A percentile compares a stretch with the other conserved stretches of the same genome.
Evolutionary conservation across 495 filamentous ascomycete genomes (phyloP).

Genomic region (Hypoxylon fuscum): DNA sequence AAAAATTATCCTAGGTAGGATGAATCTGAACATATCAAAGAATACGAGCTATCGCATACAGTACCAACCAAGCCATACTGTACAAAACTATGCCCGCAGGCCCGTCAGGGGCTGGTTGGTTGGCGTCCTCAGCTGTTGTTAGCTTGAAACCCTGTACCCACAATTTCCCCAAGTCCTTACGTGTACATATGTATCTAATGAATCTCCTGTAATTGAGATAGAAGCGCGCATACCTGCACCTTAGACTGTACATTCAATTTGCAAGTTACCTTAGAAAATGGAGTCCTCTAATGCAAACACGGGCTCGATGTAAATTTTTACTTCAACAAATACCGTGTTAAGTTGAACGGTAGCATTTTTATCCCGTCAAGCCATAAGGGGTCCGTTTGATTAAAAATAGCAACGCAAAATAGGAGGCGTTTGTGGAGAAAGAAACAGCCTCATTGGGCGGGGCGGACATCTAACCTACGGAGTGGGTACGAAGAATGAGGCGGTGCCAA

Average conservation of each 20-base stretch:
- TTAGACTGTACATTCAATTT: neutral
- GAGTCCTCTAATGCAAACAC: neutral
- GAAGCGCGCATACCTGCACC: neutral
- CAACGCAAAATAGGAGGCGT: conserved; percentile 26
- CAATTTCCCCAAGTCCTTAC: conserved; percentile 25
- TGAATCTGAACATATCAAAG: too few relatives aligned
- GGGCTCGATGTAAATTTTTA: neutral
- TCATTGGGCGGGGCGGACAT: conserved; percentile 21
- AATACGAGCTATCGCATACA: conserved; percentile 2
- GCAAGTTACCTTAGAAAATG: neutral
- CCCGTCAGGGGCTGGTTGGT: conserved; percentile 17
- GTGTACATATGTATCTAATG: conserved; percentile 25
- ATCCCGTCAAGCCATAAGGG: conserved; percentile 4
- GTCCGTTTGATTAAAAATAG: conserved; percentile 34
- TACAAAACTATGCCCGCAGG: too few relatives aligned
- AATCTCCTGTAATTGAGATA: neutral
- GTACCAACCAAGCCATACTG: conserved; percentile 6
- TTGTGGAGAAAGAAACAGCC: conserved; percentile 32
- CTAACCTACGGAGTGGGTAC: conserved; percentile 15
- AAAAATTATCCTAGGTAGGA: too few relatives aligned
- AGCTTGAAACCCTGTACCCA: conserved; percentile 36
- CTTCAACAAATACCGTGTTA: neutral
- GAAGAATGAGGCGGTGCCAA: conserved; percentile 32
- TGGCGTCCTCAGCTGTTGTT: conserved; percentile 31
- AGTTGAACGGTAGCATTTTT: neutral